Evolutionary conservation across 768 basidiomycete species (phyloP).

Genomic region (Saitozyma sp.): DNA sequence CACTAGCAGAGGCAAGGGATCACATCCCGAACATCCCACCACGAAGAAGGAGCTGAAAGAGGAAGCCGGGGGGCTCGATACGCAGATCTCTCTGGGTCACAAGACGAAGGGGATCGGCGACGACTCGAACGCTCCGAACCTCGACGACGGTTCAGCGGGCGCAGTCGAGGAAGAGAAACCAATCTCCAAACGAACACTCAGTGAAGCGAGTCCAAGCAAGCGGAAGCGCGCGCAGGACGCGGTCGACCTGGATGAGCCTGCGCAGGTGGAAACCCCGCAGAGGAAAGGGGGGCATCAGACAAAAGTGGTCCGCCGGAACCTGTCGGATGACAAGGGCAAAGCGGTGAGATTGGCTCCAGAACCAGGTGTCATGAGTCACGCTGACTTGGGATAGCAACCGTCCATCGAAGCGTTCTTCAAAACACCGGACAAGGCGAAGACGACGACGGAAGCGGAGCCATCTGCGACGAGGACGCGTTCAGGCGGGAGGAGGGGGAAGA

Average conservation of each 20-base stretch:
- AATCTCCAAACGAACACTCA: slow-evolving; percentile 1
- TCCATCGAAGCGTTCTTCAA: slow-evolving; percentile 43
- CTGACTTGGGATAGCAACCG: slow-evolving; percentile 33
- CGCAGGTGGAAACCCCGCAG: slow-evolving; percentile 8
- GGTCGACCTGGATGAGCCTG: slow-evolving; percentile 11
- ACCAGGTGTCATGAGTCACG: not conserved
- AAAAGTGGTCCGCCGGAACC: slow-evolving; percentile 28
- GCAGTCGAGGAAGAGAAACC: slow-evolving; percentile 6
- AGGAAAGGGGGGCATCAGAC: slow-evolving; percentile 39
- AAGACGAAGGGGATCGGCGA: slow-evolving; percentile 41
- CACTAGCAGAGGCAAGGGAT: slow-evolving; percentile 8
- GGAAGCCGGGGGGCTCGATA: slow-evolving; percentile 23
- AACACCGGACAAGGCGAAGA: slow-evolving; percentile 14
- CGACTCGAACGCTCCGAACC: slow-evolving; percentile 48
- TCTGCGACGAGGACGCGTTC: not conserved
- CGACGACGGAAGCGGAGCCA: not conserved
- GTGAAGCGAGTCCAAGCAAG: slow-evolving; percentile 9
- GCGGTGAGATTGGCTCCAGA: slow-evolving; percentile 19
- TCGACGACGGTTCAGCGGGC: slow-evolving; percentile 3
- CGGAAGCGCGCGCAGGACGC: slow-evolving; percentile 3
- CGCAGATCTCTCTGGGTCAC: slow-evolving; percentile 15
- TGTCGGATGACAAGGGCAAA: slow-evolving; percentile 18
- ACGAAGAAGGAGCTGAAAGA: slow-evolving; percentile 15
- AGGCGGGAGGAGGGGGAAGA: not conserved
- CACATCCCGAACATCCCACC: not conserved